Conservation (phyloP, 495 filamentous ascomycete genomes). For the Talaromyces proteolyticus region DNA sequence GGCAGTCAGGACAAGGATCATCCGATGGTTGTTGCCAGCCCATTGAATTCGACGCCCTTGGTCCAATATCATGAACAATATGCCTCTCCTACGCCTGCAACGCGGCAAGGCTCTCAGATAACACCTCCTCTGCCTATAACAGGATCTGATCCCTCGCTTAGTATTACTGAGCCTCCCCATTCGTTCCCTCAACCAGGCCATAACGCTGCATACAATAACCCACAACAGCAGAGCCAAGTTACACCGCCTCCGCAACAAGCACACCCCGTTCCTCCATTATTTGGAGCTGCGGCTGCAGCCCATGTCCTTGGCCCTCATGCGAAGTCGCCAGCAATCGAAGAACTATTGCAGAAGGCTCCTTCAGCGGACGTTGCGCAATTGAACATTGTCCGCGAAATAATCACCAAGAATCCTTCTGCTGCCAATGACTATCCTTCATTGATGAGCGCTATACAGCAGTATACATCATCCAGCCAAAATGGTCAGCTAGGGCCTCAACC, state of each 20-base stretch:
- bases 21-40: slow-evolving; percentile 32
- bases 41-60: slow-evolving; percentile 32
- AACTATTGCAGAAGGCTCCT: slow-evolving; percentile 60
- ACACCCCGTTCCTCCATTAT: slow-evolving; percentile 19
- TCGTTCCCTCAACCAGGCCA: slow-evolving; percentile 32
- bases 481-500: not conserved
- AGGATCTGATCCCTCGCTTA: not conserved
- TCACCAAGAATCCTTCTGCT: slow-evolving; percentile 44
- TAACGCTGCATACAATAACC: slow-evolving; percentile 14
- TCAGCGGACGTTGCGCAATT: slow-evolving; percentile 58
- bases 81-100: slow-evolving; percentile 21
- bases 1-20: slow-evolving; percentile 25
- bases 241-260: slow-evolving; percentile 15
- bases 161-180: not conserved
- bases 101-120: slow-evolving; percentile 16
- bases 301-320: slow-evolving; percentile 56
- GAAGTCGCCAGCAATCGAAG: slow-evolving; percentile 55
- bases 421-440: slow-evolving; percentile 29
- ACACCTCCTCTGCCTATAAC: slow-evolving; percentile 11
- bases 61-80: slow-evolving; percentile 32
- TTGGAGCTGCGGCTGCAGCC: slow-evolving; percentile 43
- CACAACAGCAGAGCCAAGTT: slow-evolving; percentile 18
- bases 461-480: slow-evolving; percentile 22
- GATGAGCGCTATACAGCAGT: slow-evolving; percentile 30
- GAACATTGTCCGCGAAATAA: slow-evolving; percentile 54